Base-by-base conservation (phyloP, 2,329 filamentous ascomycete species). In the Ophiostoma sp. region DNA sequence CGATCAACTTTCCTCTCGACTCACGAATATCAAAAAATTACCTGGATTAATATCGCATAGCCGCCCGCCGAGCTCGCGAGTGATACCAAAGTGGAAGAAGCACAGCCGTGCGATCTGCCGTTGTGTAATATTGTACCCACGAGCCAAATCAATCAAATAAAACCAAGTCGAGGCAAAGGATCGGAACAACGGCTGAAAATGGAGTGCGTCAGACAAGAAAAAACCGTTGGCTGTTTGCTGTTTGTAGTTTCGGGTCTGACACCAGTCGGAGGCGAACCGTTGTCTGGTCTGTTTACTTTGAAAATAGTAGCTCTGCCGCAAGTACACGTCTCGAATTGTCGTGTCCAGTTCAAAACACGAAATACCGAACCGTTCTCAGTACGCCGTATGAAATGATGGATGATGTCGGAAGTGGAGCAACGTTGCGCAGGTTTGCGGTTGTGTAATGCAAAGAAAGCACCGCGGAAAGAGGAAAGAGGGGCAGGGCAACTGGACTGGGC, bases 1-100 rank as follows among this genome's bases (percentile, higher is more conserved):
- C 25, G 25, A 33, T 33, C 64, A 68, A 68, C 64, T 50, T 68
- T 55, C 42, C 66, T 69, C 66, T 69, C 66, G 52, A 52, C 66
- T 69, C 66, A 52, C 19, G 66, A 69, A 52, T 52, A 48, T 68
- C 64, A 68, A 31, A 52, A 17, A 52, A 22, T 52, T 2, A 15
- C 15, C 42, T 22, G 28, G 7, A 33, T 33, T n/a, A 7, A 19
- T 68, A 42, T 31, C 63, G 45, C 36, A 31, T 6, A 19, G 36
- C 6, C 39, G 12, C 61, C 39, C 25, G 22, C 55, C 28, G 25
- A 33, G 22, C 57, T 61, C 57, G n/a, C 17, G 28, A 33, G 57
- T 33, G 57, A n/a, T 36, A 28, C 17, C 22, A 19, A 31, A 66
- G 22, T 36, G 19, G 25, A n/a, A 1, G 28, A 31, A 48, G 19